phyloP scores from a whole-genome alignment of 495 filamentous ascomycete species.

The Aspergillus carlsbadensis region DNA sequence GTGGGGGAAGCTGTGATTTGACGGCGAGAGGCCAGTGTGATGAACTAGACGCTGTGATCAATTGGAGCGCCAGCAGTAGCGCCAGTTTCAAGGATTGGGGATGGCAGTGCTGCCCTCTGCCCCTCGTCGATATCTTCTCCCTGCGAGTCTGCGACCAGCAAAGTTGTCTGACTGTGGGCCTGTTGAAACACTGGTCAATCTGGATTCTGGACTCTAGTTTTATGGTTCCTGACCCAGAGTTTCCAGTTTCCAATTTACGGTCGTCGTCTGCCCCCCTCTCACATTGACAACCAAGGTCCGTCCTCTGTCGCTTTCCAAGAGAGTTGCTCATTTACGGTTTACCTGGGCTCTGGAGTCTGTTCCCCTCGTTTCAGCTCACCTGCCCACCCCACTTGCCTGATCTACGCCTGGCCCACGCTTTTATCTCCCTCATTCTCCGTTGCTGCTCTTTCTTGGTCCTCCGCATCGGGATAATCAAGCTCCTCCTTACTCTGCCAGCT shows the following conservation, averaged over 20 bases:
- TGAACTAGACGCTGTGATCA: conserved; percentile 14
- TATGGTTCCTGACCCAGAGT: conserved; percentile 8
- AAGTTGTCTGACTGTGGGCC: conserved; percentile 4
- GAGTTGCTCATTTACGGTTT: not conserved
- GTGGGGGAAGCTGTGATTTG: conserved; percentile 4
- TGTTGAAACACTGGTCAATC: conserved; percentile 27
- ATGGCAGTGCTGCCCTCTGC: conserved; percentile 11
- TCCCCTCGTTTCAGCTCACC: conserved; percentile 13
- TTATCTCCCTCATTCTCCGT: conserved; percentile 17
- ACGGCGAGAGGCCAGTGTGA: not conserved
- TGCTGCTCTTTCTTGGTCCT: conserved; percentile 14
- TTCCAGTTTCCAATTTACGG: not conserved
- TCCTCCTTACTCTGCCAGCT: not conserved
- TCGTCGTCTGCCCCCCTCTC: not conserved
- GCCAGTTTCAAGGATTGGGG: conserved; percentile 3
- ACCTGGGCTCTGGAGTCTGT: not conserved
- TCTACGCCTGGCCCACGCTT: conserved; percentile 7
- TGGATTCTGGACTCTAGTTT: not conserved
- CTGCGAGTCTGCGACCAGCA: not conserved
- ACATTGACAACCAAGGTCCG: conserved; percentile 15
- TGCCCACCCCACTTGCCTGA: conserved; percentile 12
- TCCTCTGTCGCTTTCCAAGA: not conserved
- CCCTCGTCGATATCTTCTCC: not conserved
- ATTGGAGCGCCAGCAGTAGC: conserved; percentile 19
- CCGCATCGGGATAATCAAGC: conserved; percentile 9